phyloP scores from a whole-genome alignment of 73 alveolate genomes.

The Paramecium sonneborni region DNA sequence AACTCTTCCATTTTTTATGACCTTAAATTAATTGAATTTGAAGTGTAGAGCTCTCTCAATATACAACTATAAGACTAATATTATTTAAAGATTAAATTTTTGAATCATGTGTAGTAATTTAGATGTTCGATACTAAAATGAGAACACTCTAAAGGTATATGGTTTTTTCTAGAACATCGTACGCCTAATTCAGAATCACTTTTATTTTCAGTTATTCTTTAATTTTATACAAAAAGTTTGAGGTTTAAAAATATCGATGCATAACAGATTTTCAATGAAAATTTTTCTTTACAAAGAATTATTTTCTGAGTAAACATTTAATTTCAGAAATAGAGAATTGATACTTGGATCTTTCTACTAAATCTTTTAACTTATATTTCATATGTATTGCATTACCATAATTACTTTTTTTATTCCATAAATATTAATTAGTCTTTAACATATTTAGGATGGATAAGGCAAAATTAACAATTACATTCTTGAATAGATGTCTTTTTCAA shows the following conservation, averaged over 20 bases:
- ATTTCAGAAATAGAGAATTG: conserved; percentile 42
- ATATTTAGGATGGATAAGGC: conserved; percentile 87
- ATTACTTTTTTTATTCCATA: conserved; percentile 80
- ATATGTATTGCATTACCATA: conserved; percentile 93
- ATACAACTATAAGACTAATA: conserved; percentile 76
- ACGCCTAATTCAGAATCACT: conserved; percentile 84
- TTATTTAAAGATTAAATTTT: conserved; percentile 78
- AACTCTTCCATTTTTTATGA: not conserved
- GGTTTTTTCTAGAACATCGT: conserved; percentile 56
- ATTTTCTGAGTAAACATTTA: conserved; percentile 48
- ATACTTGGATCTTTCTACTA: conserved; percentile 65
- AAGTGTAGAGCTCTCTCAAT: conserved; percentile 64
- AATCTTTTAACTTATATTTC: conserved; percentile 91
- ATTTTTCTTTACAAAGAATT: conserved; percentile 70
- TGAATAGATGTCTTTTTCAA: conserved; percentile 94
- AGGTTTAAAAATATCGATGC: conserved; percentile 86
- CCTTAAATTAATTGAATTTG: conserved; percentile 65
- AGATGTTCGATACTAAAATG: conserved; percentile 97
- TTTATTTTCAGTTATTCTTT: conserved; percentile 75
- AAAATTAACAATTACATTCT: conserved; percentile 89
- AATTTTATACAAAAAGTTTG: conserved; percentile 75
- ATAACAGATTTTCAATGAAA: conserved; percentile 74
- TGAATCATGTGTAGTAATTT: conserved; percentile 88
- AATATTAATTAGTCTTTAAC: conserved; percentile 82
- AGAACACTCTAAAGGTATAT: conserved; percentile 87